Conservation (phyloP, 805 yeast species). For the Yamadazyma akitaensis region DNA sequence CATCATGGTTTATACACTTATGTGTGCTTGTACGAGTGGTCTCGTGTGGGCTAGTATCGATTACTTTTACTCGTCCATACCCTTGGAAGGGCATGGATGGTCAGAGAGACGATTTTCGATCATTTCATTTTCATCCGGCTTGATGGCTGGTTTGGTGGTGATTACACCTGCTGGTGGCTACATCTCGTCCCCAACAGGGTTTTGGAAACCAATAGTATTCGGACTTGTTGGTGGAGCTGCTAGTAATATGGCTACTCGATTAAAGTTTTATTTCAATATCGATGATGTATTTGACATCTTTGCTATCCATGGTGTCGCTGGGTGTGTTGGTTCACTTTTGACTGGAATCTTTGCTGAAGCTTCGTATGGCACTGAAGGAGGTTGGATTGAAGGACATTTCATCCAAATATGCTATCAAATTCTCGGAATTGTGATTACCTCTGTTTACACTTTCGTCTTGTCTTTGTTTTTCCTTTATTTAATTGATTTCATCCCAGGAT, state of each 20-base stretch:
- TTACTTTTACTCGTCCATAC: constrained; percentile 37
- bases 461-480: constrained; percentile 30
- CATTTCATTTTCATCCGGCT: constrained; percentile 38
- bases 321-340: constrained; percentile 37
- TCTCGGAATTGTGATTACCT: constrained; percentile 33
- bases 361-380: constrained; percentile 32
- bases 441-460: constrained; percentile 32
- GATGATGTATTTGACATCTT: constrained; percentile 44
- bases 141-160: constrained; percentile 41
- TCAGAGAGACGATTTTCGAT: constrained; percentile 31
- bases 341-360: constrained; percentile 40
- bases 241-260: constrained; percentile 37
- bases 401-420: constrained; percentile 39
- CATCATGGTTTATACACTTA: constrained; percentile 30
- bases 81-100: constrained; percentile 26
- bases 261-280: constrained; percentile 35
- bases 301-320: constrained; percentile 43
- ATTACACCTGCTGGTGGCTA: constrained; percentile 45
- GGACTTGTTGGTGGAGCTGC: constrained; percentile 37
- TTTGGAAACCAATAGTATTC: constrained; percentile 40
- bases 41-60: constrained; percentile 37
- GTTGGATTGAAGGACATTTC: constrained; percentile 42
- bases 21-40: constrained; percentile 35
- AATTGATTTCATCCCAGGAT: constrained; percentile 39
- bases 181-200: constrained; percentile 29